Evolutionary conservation across 2,329 filamentous ascomycete species (phyloP), one percentile per base, ranked within the genome.

Genomic region (Colletotrichum orchidophilum): DNA sequence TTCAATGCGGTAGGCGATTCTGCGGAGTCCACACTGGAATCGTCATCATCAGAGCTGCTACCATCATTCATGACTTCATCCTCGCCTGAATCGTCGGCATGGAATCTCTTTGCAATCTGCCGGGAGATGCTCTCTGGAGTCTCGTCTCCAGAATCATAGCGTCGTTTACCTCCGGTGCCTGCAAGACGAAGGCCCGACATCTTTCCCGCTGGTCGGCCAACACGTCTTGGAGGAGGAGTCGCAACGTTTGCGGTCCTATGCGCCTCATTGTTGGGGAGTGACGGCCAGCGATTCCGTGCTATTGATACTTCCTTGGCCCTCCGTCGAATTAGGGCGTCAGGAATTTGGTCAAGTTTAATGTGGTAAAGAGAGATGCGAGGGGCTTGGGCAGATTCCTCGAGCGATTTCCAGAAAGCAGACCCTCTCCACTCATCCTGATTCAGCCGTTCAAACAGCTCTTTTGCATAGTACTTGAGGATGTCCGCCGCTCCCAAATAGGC

Each of bases 111-210:
- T 6, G 77, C 74, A 1, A 75, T 77, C 29, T 82, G 81, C 42
- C 75, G 80, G 1, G 79, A 72, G 7, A 83, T 80, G n/a, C 80
- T 78, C 18, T 83, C 84, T 59, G 69, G 69, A 12, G 79, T 80
- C 13, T 82, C 83, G 9, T 83, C 74, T 27, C 81, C 79, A 3
- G 79, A 77, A 26, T 78, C 80, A n/a, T 79, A 75, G 11, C 87
- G 83, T 71, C 88, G 88, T 73, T 84, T 85, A 8, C 82, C 61
- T 26, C 69, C 27, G 15, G 79, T 77, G 0, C 80, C 76, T 1
- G 80, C 79, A 18, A 83, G 81, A 4, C 86, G 83, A 31, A 88
- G 78, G 24, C 78, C 80, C 5, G 86, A 85, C 52, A 81, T 83
- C 70, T 85, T 87, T 29, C 84, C 84, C 15, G 81, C 79, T 13